Evolutionary conservation across 140 eudicot genomes (phyloP).

Genomic region (Stevia rebaudiana): DNA sequence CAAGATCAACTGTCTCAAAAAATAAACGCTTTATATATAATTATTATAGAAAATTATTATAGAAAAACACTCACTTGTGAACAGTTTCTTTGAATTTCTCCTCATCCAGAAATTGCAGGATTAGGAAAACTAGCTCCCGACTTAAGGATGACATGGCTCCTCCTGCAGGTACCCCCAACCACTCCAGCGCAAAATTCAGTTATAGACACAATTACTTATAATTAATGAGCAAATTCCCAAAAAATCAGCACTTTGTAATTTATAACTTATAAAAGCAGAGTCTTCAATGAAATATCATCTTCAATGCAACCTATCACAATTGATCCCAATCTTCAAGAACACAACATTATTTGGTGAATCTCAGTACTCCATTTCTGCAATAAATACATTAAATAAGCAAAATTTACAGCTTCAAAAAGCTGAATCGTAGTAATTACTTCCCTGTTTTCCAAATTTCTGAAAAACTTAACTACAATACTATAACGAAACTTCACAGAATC

Average conservation of each 20-base stretch:
- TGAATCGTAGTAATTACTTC: neutral
- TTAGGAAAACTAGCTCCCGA: conserved; percentile 70
- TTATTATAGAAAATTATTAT: neutral
- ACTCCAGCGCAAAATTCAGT: conserved; percentile 62
- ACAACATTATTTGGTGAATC: neutral
- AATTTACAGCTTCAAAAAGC: conserved; percentile 10
- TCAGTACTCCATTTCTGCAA: conserved; percentile 8
- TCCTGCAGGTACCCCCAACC: conserved; percentile 61
- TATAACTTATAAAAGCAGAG: neutral
- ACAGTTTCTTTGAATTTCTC: conserved; percentile 26
- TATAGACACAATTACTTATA: conserved; percentile 11
- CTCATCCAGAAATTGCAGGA: conserved; percentile 70
- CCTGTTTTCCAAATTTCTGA: conserved; percentile 14
- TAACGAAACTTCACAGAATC: neutral
- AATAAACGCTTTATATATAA: neutral
- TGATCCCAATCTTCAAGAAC: conserved; percentile 4
- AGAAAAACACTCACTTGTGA: conserved; percentile 47
- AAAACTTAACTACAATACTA: neutral
- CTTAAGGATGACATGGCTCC: conserved; percentile 79
- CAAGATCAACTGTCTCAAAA: neutral
- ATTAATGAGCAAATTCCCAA: neutral
- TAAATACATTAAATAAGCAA: neutral
- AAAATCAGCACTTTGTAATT: conserved; percentile 15
- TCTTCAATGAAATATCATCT: conserved; percentile 4
- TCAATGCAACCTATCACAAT: conserved; percentile 13